Evolutionary conservation across 495 filamentous ascomycete species (phyloP).

Genomic region (Amphirosellinia nigrospora): DNA sequence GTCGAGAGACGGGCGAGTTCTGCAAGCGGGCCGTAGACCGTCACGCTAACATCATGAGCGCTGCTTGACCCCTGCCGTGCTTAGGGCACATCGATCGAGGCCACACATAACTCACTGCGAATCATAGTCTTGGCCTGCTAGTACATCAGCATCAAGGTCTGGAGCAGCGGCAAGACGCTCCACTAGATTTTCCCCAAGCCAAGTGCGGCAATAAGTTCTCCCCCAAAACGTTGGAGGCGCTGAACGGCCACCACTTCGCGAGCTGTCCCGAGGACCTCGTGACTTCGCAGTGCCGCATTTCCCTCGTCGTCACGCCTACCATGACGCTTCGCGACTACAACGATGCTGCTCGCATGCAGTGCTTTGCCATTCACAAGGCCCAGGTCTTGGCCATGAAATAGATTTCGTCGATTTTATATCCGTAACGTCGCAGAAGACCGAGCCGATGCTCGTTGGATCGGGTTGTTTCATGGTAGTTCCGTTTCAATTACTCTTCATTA

Average conservation of each 20-base stretch:
- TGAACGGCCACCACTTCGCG: slow-evolving; percentile 31
- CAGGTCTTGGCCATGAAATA: slow-evolving; percentile 41
- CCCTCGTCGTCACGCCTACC: slow-evolving; percentile 44
- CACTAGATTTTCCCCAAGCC: slow-evolving; percentile 42
- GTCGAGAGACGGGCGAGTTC: slow-evolving; percentile 15
- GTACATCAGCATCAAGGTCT: slow-evolving; percentile 42
- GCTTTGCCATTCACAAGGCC: slow-evolving; percentile 36
- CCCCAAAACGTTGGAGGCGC: slow-evolving; percentile 34
- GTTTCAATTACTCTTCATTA: neutral
- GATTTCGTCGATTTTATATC: neutral
- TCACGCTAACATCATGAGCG: slow-evolving; percentile 29
- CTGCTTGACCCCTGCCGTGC: slow-evolving; percentile 33
- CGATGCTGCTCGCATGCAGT: slow-evolving; percentile 24
- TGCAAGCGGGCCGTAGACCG: slow-evolving; percentile 24
- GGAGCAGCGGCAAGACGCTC: slow-evolving; percentile 42
- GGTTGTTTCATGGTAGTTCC: neutral
- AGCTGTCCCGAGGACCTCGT: slow-evolving; percentile 37
- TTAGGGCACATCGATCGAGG: slow-evolving; percentile 17
- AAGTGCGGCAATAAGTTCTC: slow-evolving; percentile 38
- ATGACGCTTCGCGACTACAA: slow-evolving; percentile 46
- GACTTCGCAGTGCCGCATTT: slow-evolving; percentile 38
- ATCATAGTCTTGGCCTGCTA: slow-evolving; percentile 33
- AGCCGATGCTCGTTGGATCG: neutral
- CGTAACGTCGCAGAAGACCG: neutral
- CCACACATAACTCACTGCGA: slow-evolving; percentile 18